phyloP scores from a whole-genome alignment of 192 early-diverging fungal species.

The Podila clonocystis region DNA sequence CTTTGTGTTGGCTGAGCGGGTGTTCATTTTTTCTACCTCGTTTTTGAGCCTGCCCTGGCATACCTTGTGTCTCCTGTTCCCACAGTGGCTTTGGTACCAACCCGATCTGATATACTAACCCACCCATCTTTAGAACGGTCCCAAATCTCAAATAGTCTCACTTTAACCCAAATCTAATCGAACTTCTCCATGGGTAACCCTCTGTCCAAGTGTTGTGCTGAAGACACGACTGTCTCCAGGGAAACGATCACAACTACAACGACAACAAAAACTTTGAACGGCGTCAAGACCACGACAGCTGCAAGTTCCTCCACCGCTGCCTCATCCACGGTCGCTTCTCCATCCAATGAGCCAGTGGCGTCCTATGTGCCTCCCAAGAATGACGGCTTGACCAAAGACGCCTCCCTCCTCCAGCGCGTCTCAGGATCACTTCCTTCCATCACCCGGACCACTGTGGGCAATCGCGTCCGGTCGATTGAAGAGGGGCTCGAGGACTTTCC shows the following conservation, averaged over 20 bases:
- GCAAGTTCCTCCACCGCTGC: background rate
- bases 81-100: background rate
- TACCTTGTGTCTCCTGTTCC: background rate
- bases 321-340: background rate
- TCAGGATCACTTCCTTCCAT: slow-evolving; percentile 10
- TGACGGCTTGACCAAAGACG: background rate
- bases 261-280: background rate
- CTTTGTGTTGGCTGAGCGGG: too few relatives aligned
- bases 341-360: background rate
- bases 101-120: too few relatives aligned
- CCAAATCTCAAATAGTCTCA: background rate
- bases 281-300: background rate
- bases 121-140: too few relatives aligned
- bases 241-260: background rate
- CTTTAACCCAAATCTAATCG: background rate
- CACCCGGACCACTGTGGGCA: background rate
- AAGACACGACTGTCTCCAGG: slow-evolving; percentile 15
- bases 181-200: slow-evolving; percentile 28
- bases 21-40: background rate
- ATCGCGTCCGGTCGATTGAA: slow-evolving; percentile 16
- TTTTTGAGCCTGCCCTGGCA: background rate
- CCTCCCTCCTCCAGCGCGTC: slow-evolving; percentile 9
- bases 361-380: slow-evolving; percentile 3
- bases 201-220: slow-evolving; percentile 41
- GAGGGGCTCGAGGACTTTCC: slow-evolving; percentile 20